Conservation (phyloP, 2,329 filamentous ascomycete species). For the Tolypocladium ophioglossoides region DNA sequence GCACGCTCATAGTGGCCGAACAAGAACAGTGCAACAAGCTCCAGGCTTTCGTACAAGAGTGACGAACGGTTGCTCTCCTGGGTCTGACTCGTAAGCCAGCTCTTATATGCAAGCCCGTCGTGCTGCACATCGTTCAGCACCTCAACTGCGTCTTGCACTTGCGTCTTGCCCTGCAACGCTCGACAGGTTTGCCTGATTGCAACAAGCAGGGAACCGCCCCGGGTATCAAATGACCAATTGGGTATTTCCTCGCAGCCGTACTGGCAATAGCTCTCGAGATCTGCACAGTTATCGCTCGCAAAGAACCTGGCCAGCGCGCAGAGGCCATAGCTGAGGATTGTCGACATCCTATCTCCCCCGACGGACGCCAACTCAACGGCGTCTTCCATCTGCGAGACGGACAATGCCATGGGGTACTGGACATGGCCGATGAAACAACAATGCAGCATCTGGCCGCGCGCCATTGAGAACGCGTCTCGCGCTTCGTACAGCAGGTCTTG, state of each 20-base stretch:
- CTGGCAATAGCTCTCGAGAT: slow-evolving; percentile 60
- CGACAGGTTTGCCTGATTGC: slow-evolving; percentile 55
- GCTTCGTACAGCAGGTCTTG: slow-evolving; percentile 54
- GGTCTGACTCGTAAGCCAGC: slow-evolving; percentile 41
- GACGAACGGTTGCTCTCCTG: slow-evolving; percentile 53
- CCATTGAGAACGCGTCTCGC: slow-evolving; percentile 54
- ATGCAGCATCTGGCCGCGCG: slow-evolving; percentile 59
- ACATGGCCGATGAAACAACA: slow-evolving; percentile 62
- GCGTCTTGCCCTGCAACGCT: slow-evolving; percentile 66
- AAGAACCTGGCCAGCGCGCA: slow-evolving; percentile 58
- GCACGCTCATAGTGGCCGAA: slow-evolving; percentile 53
- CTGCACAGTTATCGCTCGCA: slow-evolving; percentile 55
- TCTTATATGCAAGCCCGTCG: slow-evolving; percentile 45
- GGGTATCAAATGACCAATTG: slow-evolving; percentile 59
- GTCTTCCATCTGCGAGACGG: slow-evolving; percentile 50
- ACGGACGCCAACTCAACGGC: slow-evolving; percentile 55
- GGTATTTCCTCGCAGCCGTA: slow-evolving; percentile 65
- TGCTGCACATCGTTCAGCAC: slow-evolving; percentile 63
- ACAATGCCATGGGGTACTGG: slow-evolving; percentile 47
- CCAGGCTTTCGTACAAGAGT: slow-evolving; percentile 58
- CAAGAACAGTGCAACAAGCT: slow-evolving; percentile 51
- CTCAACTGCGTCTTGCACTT: slow-evolving; percentile 32
- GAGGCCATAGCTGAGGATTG: slow-evolving; percentile 61
- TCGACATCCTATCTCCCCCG: slow-evolving; percentile 60
- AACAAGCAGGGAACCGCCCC: slow-evolving; percentile 61